Evolutionary conservation across 1,284 basidiomycete species (phyloP), one percentile per base, ranked within the genome.

Genomic region (Ganoderma leucocontextum): DNA sequence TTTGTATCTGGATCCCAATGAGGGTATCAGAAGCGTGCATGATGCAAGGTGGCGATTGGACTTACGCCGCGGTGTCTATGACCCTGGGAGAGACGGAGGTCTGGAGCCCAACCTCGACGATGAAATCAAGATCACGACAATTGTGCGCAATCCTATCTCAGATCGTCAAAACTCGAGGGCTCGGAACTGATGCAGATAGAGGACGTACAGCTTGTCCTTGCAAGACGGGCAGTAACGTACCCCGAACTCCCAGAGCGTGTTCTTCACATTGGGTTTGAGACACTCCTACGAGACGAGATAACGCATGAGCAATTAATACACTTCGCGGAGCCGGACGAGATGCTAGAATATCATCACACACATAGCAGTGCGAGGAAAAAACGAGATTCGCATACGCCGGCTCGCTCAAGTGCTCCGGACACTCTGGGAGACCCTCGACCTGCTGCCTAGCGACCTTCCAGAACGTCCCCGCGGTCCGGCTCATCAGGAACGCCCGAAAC

Each of bases 341-440:
- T 10, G 13, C 29, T 33, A 7, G 22, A 12, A 33, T 53, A 7
- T 2, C 1, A 33, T 12, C 5, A 66, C 70, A 39, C 44, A 72
- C 71, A 55, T 72, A 66, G 25, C 73, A 74, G 36, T 70, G 29
- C 3, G 61, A 19, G 47, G 60, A 72, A 59, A 81, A 80, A 6
- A 71, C 65, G n/a, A 81, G 70, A 52, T 75, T 70, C 1, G 75
- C 75, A 52, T 77, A 80, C 57, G 65, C 69, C 0, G 73, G 69
- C 61, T 76, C 75, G 61, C 63, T 71, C 39, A 76, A 39, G 42
- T 70, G 44, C 0, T 58, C 29, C 4, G 75, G 75, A 49, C 73
- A 73, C 0, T 72, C 72, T 0, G 75, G 75, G 2, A 75, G 61
- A 44, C 63, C 67, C 12, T 67, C 44, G 17, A 68, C 57, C 22